Base-by-base conservation (phyloP, 352 stramenopile species). In the Phytophthora sojae region DNA sequence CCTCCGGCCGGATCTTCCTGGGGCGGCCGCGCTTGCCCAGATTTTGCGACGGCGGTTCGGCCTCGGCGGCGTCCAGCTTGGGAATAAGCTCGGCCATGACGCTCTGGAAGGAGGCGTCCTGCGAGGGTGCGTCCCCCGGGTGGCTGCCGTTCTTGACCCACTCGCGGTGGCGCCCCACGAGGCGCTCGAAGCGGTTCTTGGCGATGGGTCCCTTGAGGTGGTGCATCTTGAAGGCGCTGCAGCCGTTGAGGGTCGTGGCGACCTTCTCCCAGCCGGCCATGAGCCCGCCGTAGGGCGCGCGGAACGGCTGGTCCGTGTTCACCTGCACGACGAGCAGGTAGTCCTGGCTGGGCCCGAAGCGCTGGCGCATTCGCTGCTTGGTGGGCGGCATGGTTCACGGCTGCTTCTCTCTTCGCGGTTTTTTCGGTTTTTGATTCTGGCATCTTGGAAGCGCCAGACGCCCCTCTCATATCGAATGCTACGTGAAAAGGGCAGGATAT, bases 151-250 rank as follows among this genome's bases (percentile, higher is more conserved):
- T 72, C 39, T 71, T 63, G 15, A 76, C 57, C 73, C 73, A 81
- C 6, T 50, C 51, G 26, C 73, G 73, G 19, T 78, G 51, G 19
- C 66, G 64, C 17, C 19, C 65, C 39, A 76, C 66, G 21, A 81
- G 73, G 23, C 69, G 69, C 51, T 81, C 73, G 54, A 81, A 81
- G 49, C 73, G 69, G 61, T 77, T 78, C 64, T 81, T 81, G 57
- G 70, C 73, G 61, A 78, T 76, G 49, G 73, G 69, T 19, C 73
- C 73, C 54, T 81, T 78, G 57, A 81, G 47, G 29, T 73, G 64
- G 64, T 78, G 73, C 73, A 73, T 76, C 65, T 78, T 81, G 70
- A 81, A 81, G 54, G 69, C 65, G 42, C 44, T 69, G 61, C 65
- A 71, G 42, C 53, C 62, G 42, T 81, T 81, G 42, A 81, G 73